Evolutionary conservation across 257 asterid species (phyloP).

Genomic region (Gardenia jasminoides): DNA sequence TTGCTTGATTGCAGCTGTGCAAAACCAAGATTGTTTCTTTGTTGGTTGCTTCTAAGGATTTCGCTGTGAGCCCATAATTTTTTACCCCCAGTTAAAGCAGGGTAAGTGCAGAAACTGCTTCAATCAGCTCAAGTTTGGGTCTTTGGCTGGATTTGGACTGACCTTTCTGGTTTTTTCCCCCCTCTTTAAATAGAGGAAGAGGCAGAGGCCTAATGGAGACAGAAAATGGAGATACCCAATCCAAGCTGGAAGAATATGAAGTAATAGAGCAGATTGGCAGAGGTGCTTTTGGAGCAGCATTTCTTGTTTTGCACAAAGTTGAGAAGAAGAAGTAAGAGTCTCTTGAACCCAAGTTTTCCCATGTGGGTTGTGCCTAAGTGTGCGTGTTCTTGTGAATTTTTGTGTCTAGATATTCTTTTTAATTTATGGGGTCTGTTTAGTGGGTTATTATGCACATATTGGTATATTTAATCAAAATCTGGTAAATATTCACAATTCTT

Average conservation of each 20-base stretch:
- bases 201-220: slow-evolving; percentile 58
- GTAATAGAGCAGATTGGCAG: slow-evolving; percentile 86
- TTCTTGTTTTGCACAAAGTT: slow-evolving; percentile 67
- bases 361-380: slow-evolving; percentile 11
- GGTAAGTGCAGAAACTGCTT: slow-evolving; percentile 23
- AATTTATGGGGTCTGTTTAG: neutral
- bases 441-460: neutral
- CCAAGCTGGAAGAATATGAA: slow-evolving; percentile 77
- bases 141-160: slow-evolving; percentile 14
- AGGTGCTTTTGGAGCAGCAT: slow-evolving; percentile 78
- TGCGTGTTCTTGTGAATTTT: slow-evolving; percentile 15
- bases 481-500: no score
- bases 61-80: slow-evolving; percentile 25
- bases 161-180: slow-evolving; percentile 11
- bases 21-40: slow-evolving; percentile 13
- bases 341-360: slow-evolving; percentile 9
- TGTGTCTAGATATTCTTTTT: neutral
- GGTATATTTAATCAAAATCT: no score
- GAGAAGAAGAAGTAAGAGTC: slow-evolving; percentile 64
- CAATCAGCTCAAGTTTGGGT: slow-evolving; percentile 17
- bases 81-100: slow-evolving; percentile 25
- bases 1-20: slow-evolving; percentile 23
- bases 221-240: slow-evolving; percentile 44
- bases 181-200: slow-evolving; percentile 3
- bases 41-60: slow-evolving; percentile 18